phyloP scores from a whole-genome alignment of 768 basidiomycete species.

The Pulveroboletus sp. region DNA sequence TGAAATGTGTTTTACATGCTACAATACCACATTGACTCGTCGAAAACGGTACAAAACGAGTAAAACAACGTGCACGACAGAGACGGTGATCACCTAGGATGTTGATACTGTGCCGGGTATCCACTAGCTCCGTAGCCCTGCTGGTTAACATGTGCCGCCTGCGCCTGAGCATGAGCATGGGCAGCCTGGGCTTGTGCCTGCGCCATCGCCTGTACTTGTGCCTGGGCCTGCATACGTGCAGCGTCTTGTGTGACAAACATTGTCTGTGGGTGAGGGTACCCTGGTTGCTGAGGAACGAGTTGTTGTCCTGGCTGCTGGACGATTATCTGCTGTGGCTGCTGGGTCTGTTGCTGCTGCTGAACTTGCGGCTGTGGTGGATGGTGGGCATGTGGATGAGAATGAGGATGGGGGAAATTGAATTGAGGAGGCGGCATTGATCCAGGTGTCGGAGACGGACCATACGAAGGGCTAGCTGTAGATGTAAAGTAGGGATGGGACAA shows the following conservation, averaged over 20 bases:
- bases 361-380: slow-evolving; percentile 41
- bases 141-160: slow-evolving; percentile 27
- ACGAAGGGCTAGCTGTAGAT: slow-evolving; percentile 36
- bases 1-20: background rate
- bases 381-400: slow-evolving; percentile 48
- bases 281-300: slow-evolving; percentile 32
- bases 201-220: slow-evolving; percentile 37
- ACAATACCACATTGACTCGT: slow-evolving; percentile 1
- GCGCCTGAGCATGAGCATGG: slow-evolving; percentile 39
- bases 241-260: slow-evolving; percentile 31
- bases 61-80: background rate
- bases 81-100: slow-evolving; percentile 21
- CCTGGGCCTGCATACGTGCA: slow-evolving; percentile 39
- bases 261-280: slow-evolving; percentile 32
- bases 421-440: slow-evolving; percentile 64
- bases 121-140: slow-evolving; percentile 27
- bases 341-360: slow-evolving; percentile 45
- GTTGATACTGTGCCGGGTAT: slow-evolving; percentile 31
- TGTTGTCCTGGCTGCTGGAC: slow-evolving; percentile 36
- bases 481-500: slow-evolving; percentile 91
- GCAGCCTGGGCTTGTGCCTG: slow-evolving; percentile 40
- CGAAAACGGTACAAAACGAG: slow-evolving; percentile 14
- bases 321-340: slow-evolving; percentile 37
- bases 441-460: slow-evolving; percentile 34
- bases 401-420: slow-evolving; percentile 67